These are phyloP conservation scores for Xylaria sp. DNA, from an alignment of 2,329 filamentous ascomycete genomes.

Conservation along the genomic window DNA sequence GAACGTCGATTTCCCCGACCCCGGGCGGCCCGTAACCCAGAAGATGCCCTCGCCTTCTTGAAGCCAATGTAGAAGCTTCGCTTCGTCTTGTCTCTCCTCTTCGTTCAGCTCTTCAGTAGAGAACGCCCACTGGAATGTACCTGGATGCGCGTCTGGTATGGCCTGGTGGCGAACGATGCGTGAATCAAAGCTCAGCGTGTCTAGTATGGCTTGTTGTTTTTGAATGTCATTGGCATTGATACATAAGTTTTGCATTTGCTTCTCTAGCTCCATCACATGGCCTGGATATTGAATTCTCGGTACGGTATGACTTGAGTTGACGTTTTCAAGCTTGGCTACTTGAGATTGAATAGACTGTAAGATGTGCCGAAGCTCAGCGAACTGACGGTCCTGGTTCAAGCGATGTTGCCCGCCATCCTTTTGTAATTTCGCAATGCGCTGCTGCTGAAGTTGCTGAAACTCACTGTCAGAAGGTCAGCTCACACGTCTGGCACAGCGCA, in stretches of 20 bases:
- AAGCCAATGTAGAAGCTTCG: slow-evolving; percentile 44
- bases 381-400: slow-evolving; percentile 32
- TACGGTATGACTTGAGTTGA: neutral
- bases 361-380: slow-evolving; percentile 28
- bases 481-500: neutral
- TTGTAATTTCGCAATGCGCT: slow-evolving; percentile 29
- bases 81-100: slow-evolving; percentile 10
- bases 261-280: slow-evolving; percentile 26
- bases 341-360: slow-evolving; percentile 30
- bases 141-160: slow-evolving; percentile 36
- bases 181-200: slow-evolving; percentile 31
- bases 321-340: slow-evolving; percentile 20
- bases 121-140: slow-evolving; percentile 39
- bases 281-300: slow-evolving; percentile 16
- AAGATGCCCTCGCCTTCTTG: slow-evolving; percentile 34
- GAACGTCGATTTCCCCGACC: slow-evolving; percentile 43
- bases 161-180: slow-evolving; percentile 29
- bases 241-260: slow-evolving; percentile 28
- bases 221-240: slow-evolving; percentile 32
- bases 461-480: slow-evolving; percentile 20
- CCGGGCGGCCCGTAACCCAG: slow-evolving; percentile 42
- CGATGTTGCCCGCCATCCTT: slow-evolving; percentile 28
- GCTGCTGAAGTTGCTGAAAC: slow-evolving; percentile 27
- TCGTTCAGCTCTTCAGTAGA: slow-evolving; percentile 16
- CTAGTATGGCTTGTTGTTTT: slow-evolving; percentile 39